Percentiles rank a stretch among this genome's conserved stretches.
These are phyloP conservation scores for Mimosa bimucronata DNA, from an alignment of 306 rosid genomes.

Conservation along the genomic window DNA sequence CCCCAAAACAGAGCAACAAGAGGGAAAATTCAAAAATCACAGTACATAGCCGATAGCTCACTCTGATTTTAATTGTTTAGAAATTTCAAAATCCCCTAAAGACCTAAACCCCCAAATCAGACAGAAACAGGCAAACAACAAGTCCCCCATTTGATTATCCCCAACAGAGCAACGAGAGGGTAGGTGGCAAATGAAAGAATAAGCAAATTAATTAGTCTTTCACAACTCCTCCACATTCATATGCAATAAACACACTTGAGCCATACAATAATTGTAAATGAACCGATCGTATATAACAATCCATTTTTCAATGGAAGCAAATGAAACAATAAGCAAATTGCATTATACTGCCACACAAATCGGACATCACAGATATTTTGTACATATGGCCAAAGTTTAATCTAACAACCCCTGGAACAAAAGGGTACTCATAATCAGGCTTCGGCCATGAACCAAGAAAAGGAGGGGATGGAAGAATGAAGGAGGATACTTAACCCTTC, in stretches of 20 bases:
- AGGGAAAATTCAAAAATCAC: too few relatives aligned
- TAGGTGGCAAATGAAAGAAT: too few relatives aligned
- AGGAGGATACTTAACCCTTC: neutral
- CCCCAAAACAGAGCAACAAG: too few relatives aligned
- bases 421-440: neutral
- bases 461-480: neutral
- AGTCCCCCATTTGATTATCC: too few relatives aligned
- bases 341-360: neutral
- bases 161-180: too few relatives aligned
- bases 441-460: neutral
- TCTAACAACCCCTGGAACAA: neutral
- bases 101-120: too few relatives aligned
- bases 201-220: neutral
- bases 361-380: neutral
- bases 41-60: too few relatives aligned
- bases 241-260: neutral
- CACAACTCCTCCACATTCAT: conserved; percentile 7
- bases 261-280: neutral
- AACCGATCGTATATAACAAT: neutral
- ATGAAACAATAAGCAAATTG: neutral
- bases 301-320: neutral
- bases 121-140: too few relatives aligned
- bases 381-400: neutral
- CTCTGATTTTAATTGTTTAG: too few relatives aligned
- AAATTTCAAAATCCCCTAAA: too few relatives aligned